phyloP scores from a whole-genome alignment of 176 grass and related monocot species.

The Cocos nucifera region DNA sequence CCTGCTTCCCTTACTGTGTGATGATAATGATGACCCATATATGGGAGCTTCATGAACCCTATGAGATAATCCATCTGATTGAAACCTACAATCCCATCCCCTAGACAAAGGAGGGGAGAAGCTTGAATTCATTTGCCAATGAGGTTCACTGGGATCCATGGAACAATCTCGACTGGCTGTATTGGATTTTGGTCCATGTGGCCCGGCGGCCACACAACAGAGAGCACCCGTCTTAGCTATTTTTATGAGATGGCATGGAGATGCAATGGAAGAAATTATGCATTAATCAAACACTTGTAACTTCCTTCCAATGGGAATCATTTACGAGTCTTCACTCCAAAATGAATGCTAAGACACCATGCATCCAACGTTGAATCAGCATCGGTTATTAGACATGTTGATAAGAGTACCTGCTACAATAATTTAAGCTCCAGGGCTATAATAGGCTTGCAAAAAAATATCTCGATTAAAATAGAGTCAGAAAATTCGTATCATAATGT shows the following conservation, averaged over 20 bases:
- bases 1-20: constrained; percentile 58
- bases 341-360: background rate
- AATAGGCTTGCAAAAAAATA: no score
- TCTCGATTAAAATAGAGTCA: no score
- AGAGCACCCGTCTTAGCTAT: constrained; percentile 89
- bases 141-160: constrained; percentile 82
- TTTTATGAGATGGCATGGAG: constrained; percentile 31
- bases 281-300: background rate
- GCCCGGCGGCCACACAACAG: constrained; percentile 93
- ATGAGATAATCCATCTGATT: constrained; percentile 46
- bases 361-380: background rate
- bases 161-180: constrained; percentile 56
- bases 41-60: constrained; percentile 46
- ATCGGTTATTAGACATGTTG: no score
- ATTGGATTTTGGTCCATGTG: constrained; percentile 89
- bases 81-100: constrained; percentile 61
- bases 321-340: background rate
- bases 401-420: no score
- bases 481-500: no score
- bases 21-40: constrained; percentile 43
- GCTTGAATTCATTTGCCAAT: constrained; percentile 81
- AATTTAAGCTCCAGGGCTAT: no score
- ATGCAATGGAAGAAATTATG: constrained; percentile 14
- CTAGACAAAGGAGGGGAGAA: constrained; percentile 72
- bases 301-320: background rate